Base-by-base conservation (phyloP, 805 yeast genomes). In the Helenozyma baotianmanensis region DNA sequence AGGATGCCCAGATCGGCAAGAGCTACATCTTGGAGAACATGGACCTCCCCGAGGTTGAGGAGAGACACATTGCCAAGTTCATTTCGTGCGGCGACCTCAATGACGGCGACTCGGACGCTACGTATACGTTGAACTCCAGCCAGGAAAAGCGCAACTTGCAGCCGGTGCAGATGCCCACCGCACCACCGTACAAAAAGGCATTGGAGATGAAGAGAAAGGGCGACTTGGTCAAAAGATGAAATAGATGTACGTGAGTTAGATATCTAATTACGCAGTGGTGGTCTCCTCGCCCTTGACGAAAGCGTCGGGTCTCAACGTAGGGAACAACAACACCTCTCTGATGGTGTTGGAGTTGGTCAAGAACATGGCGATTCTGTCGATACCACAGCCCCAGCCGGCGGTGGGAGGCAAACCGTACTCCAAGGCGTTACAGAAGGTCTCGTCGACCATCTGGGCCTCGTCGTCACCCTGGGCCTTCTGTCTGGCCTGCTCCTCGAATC, bases 311-410 rank as follows among this genome's bases (percentile, higher is more conserved):
- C 89, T 92, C 78, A 90, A 86, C 42, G 97, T 89, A 64, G 98
- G 98, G 95, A 90, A 90, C 63, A 92, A 71, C 51, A 90, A 74
- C 30, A 90, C 97, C 72, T 90, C 98, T 80, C 96, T 87, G 58
- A 90, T 90, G 50, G 96, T 85, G 73, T 88, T 84, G 38, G 96
- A 85, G 67, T 92, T 80, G 42, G 97, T 92, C 70, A 92, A 78
- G 74, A 92, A 92, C 98, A 90, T 90, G 57, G 96, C 88, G 58
- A 90, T 62, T 74, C 98, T 83, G 69, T 90, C 98, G 50, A 90
- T 89, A 76, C 98, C 98, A 70, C 95, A 82, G 53, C 98, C 98
- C 97, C 97, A 90, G 51, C 98, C 98, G 64, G 95, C 97, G 51
- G 97, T 92, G 54, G 98, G 98, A 40, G 98, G 98, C 56, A 90